These are phyloP conservation scores for Lasiodiplodia hormozganensis DNA, from an alignment of 2,329 filamentous ascomycete species.

Conservation along the genomic window DNA sequence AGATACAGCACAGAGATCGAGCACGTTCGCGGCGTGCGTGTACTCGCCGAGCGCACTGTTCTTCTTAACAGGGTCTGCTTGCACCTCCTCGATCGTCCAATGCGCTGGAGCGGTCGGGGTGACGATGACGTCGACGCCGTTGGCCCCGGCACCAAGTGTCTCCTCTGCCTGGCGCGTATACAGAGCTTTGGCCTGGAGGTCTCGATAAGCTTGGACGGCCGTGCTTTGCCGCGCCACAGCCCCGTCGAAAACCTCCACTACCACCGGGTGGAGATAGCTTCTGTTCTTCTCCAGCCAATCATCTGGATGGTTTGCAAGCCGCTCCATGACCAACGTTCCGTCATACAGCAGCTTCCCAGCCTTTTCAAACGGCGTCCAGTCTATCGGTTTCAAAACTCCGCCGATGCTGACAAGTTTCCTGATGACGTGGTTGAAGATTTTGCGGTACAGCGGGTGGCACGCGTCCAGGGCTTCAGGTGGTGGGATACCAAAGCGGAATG, in stretches of 20 bases:
- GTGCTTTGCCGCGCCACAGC: conserved; percentile 39
- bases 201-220: conserved; percentile 43
- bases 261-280: conserved; percentile 58
- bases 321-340: conserved; percentile 64
- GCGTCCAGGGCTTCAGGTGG: conserved; percentile 51
- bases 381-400: conserved; percentile 40
- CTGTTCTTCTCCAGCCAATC: conserved; percentile 42
- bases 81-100: conserved; percentile 61
- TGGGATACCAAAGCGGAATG: conserved; percentile 59
- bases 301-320: conserved; percentile 51
- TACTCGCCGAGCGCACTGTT: conserved; percentile 59
- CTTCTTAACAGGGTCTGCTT: conserved; percentile 58
- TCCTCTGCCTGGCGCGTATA: conserved; percentile 43
- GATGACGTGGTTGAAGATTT: conserved; percentile 42
- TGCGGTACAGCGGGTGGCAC: conserved; percentile 51
- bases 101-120: conserved; percentile 60
- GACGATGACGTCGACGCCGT: conserved; percentile 46
- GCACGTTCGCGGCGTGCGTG: conserved; percentile 67
- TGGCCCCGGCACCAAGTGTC: conserved; percentile 38
- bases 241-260: conserved; percentile 49
- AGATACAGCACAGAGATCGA: conserved; percentile 56
- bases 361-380: conserved; percentile 54
- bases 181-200: conserved; percentile 41
- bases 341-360: conserved; percentile 64
- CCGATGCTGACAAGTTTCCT: conserved; percentile 39